phyloP scores from a whole-genome alignment of 1,284 basidiomycete species.

The Sparassis latifolia region DNA sequence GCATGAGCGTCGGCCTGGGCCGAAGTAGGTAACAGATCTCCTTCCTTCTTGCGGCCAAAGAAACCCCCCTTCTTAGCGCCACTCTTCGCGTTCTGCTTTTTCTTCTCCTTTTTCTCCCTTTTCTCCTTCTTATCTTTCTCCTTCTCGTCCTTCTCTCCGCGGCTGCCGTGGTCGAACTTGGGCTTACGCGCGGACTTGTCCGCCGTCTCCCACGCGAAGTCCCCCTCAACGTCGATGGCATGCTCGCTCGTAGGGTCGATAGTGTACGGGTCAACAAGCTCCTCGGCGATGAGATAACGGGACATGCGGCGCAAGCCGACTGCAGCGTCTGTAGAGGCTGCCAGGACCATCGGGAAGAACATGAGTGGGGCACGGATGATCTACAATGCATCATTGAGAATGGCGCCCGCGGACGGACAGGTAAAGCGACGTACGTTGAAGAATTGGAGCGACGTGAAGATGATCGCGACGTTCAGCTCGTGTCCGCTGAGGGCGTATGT shows the following conservation, averaged over 20 bases:
- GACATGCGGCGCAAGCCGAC: slow-evolving; percentile 57
- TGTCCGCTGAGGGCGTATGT: slow-evolving; percentile 66
- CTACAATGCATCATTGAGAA: slow-evolving; percentile 22
- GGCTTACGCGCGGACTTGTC: slow-evolving; percentile 24
- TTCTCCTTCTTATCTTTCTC: slow-evolving; percentile 10
- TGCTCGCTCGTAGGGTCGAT: slow-evolving; percentile 14
- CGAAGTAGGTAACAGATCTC: slow-evolving; percentile 17
- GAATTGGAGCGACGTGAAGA: slow-evolving; percentile 70
- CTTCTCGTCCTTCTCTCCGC: slow-evolving; percentile 7
- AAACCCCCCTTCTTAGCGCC: slow-evolving; percentile 5
- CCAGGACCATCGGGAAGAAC: slow-evolving; percentile 46
- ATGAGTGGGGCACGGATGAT: slow-evolving; percentile 50
- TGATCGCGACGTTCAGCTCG: slow-evolving; percentile 57
- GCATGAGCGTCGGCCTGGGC: slow-evolving; percentile 5
- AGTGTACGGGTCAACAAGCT: slow-evolving; percentile 7
- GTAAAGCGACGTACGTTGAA: slow-evolving; percentile 52
- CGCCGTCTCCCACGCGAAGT: slow-evolving; percentile 64
- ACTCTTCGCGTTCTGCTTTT: background rate
- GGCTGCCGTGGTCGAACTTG: slow-evolving; percentile 15
- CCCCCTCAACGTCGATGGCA: slow-evolving; percentile 56
- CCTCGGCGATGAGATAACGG: slow-evolving; percentile 42
- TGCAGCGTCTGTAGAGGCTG: slow-evolving; percentile 48
- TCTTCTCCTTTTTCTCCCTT: slow-evolving; percentile 9
- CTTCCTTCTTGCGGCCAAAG: slow-evolving; percentile 14
- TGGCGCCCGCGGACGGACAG: background rate